A percentile compares a stretch with the other conserved stretches of the same genome.
Conservation (phyloP, 257 asterid genomes). For the Gardenia jasminoides region DNA sequence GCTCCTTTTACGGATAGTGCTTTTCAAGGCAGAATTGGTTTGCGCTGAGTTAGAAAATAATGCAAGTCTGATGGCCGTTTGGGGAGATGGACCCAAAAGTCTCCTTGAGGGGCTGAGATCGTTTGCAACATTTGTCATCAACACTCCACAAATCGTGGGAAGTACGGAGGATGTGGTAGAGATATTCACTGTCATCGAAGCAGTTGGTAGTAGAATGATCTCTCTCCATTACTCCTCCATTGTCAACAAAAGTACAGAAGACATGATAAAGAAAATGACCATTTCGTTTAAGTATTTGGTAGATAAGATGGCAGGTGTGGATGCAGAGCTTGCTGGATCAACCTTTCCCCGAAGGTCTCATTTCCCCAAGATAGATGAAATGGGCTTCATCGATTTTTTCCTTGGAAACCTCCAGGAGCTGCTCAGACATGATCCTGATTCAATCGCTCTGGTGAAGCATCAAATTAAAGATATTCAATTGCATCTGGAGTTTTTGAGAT, state of each 20-base stretch:
- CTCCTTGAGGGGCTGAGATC: too few species aligned
- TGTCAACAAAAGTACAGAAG: background rate
- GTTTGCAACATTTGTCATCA: background rate
- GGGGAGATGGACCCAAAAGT: background rate
- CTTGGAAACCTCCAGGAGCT: background rate
- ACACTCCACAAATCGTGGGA: background rate
- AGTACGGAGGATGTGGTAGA: background rate
- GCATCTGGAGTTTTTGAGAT: background rate
- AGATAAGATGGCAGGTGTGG: background rate
- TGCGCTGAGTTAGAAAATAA: background rate
- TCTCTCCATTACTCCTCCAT: background rate
- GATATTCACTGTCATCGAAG: background rate
- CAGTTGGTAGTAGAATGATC: background rate
- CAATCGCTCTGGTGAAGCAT: background rate
- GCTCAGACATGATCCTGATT: background rate
- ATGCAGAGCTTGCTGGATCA: background rate
- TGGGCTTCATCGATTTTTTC: constrained; percentile 2
- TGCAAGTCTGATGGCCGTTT: background rate
- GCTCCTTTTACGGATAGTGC: background rate
- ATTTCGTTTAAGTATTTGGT: background rate
- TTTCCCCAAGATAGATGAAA: background rate
- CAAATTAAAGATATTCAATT: background rate
- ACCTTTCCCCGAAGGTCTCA: background rate
- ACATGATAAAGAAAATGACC: too few species aligned
- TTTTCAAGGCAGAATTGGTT: background rate